Evolutionary conservation across 1,139 yeast species (phyloP).

Genomic region (Casaregolazyma lundiana): DNA sequence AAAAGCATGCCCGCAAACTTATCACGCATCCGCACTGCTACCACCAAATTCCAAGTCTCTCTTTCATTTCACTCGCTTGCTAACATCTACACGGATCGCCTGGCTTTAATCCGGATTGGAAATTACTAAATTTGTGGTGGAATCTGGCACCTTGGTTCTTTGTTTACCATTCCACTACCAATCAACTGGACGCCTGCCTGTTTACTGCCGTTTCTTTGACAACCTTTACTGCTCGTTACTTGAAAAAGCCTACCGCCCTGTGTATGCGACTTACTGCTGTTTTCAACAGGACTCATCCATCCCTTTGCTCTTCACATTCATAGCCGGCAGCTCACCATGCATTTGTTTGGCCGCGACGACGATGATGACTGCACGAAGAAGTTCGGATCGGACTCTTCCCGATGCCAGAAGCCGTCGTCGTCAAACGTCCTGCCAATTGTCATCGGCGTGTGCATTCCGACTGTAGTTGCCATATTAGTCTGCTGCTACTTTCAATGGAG

Average conservation of each 20-base stretch:
- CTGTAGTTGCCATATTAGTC: conserved; percentile 29
- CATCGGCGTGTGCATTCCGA: conserved; percentile 38
- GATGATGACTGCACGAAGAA: conserved; percentile 1
- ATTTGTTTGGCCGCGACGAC: conserved; percentile 1
- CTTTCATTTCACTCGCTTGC: no score
- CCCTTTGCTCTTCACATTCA: not conserved
- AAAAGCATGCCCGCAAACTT: not conserved
- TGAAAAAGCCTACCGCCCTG: not conserved
- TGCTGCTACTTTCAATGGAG: conserved; percentile 32
- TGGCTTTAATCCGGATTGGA: no score
- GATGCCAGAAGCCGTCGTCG: conserved; percentile 29
- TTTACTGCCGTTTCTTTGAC: not conserved
- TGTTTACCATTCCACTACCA: not conserved
- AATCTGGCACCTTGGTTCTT: no score
- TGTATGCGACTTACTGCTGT: not conserved
- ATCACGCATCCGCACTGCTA: not conserved
- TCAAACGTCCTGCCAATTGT: conserved; percentile 35
- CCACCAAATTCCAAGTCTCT: not conserved
- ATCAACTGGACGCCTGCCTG: not conserved
- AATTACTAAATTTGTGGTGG: no score
- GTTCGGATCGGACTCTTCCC: conserved; percentile 11
- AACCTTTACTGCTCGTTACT: not conserved
- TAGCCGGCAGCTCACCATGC: not conserved
- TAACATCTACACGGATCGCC: no score
- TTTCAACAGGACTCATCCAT: not conserved